Evolutionary conservation across 768 basidiomycete genomes (phyloP).

Genomic region (Lentinula lateritia): DNA sequence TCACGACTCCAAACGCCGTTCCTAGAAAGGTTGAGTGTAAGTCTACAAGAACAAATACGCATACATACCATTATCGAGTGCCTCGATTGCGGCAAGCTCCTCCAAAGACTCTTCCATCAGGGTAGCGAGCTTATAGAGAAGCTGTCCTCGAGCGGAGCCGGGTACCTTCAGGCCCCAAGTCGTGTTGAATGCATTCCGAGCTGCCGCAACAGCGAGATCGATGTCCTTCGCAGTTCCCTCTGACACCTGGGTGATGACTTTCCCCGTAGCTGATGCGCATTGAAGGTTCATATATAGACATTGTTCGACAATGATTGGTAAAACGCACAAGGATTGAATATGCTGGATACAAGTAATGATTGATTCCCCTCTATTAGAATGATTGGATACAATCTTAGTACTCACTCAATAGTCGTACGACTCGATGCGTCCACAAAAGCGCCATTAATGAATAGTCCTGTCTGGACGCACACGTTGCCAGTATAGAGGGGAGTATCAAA

Average conservation of each 20-base stretch:
- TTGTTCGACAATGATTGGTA: neutral
- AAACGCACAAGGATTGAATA: conserved; percentile 44
- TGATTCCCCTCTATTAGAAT: conserved; percentile 21
- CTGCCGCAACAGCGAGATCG: conserved; percentile 58
- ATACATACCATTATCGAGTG: conserved; percentile 32
- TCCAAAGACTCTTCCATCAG: conserved; percentile 40
- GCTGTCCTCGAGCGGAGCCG: conserved; percentile 26
- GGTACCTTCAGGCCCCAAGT: conserved; percentile 38
- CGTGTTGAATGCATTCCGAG: conserved; percentile 33
- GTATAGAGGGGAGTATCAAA: conserved; percentile 51
- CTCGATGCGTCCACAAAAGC: conserved; percentile 57
- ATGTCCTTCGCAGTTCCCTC: conserved; percentile 56
- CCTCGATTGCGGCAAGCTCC: conserved; percentile 41
- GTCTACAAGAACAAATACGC: neutral
- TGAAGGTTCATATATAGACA: neutral
- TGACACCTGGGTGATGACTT: conserved; percentile 43
- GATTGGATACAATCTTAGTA: conserved; percentile 5
- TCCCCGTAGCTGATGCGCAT: conserved; percentile 43
- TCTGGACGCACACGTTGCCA: conserved; percentile 51
- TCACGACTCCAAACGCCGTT: conserved; percentile 10
- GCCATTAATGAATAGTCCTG: conserved; percentile 72
- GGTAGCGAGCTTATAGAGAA: conserved; percentile 41
- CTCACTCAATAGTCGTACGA: conserved; percentile 59
- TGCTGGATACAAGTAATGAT: conserved; percentile 25
- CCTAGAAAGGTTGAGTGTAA: neutral